Base-by-base conservation (phyloP, 2,329 filamentous ascomycete genomes). In the Aspergillus sp. region DNA sequence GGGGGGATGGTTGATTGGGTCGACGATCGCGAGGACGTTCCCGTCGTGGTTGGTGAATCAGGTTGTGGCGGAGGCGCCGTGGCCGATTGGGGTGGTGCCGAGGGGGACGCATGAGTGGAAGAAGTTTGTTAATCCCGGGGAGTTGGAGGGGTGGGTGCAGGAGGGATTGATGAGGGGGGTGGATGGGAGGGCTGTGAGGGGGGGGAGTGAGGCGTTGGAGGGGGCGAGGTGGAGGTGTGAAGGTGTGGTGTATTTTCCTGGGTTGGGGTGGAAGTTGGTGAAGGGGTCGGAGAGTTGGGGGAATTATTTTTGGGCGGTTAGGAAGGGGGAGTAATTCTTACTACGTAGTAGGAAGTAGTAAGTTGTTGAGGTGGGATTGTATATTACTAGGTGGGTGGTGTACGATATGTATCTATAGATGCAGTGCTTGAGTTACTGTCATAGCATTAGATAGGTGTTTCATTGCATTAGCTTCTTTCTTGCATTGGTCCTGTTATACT, bases 231-330 rank as follows among this genome's bases (percentile, higher is more conserved):
- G 89, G 89, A 83, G 81, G 74, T 89, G 69, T 63, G 88, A 91
- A 83, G 95, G 95, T 0, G 91, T 96, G 8, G 83, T 97, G 51
- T 99, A 97, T 80, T 84, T 98, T 57, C 95, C 95, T 0, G 92
- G 91, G 0, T 59, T 97, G 48, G 95, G 95, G 3, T 98, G 95
- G 95, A 92, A 85, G 78, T 86, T 91, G 74, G 88, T 97, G 4
- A 76, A 79, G 23, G 91, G 91, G 2, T 90, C 92, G 69, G 94
- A 98, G 80, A 87, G 86, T 71, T 87, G 91, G 71, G 94, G 94
- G 9, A 99, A 99, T 76, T 99, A 98, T 79, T 98, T 99, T 77
- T 96, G 97, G 75, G 95, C 86, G 8, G 88, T 97, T 47, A 86
- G 88, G 78, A 89, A 81, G 73, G 79, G 77, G 25, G 28, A 71